Evolutionary conservation across 352 stramenopile species (phyloP), one percentile per base, ranked within the genome.

Genomic region (Pythium volutum): DNA sequence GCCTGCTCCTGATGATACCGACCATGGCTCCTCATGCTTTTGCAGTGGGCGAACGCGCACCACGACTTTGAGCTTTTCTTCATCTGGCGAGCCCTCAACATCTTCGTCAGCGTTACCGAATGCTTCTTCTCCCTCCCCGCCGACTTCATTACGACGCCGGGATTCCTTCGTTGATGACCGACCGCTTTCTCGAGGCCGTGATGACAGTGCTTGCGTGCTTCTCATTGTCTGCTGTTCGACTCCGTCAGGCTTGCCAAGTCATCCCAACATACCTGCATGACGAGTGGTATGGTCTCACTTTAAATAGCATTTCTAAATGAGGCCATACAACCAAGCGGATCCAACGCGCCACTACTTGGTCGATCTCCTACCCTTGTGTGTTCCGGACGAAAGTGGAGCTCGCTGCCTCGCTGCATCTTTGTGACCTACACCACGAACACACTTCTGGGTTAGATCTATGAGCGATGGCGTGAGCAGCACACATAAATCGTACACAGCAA

Each of bases 21-120:
- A 59, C 77, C 77, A 88, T 9, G 70, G 20, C 41, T 81, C 60
- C 31, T 89, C 80, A 18, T 50, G 73, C n/a, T 72, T 71, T 50
- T 84, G 77, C 27, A 86, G 52, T 4, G 76, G 80, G 12, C 80
- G 67, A 33, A 88, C 70, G 23, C 80, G 75, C 26, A 89, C 74
- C 9, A 90, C 71, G 1, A 90, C 76, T 52, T 85, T 87, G 51
- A 88, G 59, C 38, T 79, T 85, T 57, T 88, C 78, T 46, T 83
- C 77, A 20, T 56, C 59, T 5, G 7, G 27, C 22, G 65, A 36
- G n/a, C 10, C 51, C 9, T 63, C 48, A 45, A 12, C 33, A 22
- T 36, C 29, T 18, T 48, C 38, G 9, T 69, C 27, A 33, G 3
- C 27, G 31, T 34, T 42, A 8, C 16, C 18, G 1, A 16, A 2